Evolutionary conservation across 345 rosid species (phyloP).

Genomic region (Lepidium didymum): DNA sequence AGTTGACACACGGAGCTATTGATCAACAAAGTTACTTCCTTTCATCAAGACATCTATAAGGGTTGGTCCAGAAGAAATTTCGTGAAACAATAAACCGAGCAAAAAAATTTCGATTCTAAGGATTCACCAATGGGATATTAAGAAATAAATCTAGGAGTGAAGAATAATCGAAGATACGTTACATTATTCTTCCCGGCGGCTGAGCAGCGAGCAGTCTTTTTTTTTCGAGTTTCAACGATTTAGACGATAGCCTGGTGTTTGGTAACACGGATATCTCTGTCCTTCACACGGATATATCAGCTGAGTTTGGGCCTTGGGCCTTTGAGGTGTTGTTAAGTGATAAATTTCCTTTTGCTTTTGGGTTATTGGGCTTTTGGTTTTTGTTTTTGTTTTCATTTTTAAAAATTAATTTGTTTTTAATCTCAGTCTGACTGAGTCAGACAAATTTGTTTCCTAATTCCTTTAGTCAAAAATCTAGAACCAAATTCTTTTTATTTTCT

Average conservation of each 20-base stretch:
- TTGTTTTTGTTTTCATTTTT: background rate
- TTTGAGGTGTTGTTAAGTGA: no score
- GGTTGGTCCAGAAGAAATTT: background rate
- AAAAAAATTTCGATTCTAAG: background rate
- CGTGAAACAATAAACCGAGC: background rate
- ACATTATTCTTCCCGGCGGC: conserved; percentile 21
- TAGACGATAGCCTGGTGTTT: conserved; percentile 11
- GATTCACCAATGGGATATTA: background rate
- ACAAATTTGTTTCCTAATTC: background rate
- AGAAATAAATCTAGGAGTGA: background rate
- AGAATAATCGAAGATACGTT: background rate
- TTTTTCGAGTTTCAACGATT: background rate
- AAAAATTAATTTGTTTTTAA: background rate
- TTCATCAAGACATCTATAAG: background rate
- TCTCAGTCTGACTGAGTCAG: no score
- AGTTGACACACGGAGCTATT: background rate
- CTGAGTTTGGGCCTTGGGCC: no score
- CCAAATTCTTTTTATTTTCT: background rate
- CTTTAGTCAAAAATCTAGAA: background rate
- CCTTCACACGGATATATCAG: background rate
- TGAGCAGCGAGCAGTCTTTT: background rate
- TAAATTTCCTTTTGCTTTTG: no score
- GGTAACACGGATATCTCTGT: background rate
- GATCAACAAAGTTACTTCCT: conserved; percentile 10
- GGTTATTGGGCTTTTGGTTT: background rate